Evolutionary conservation across 495 filamentous ascomycete species (phyloP).

Genomic region (Aspergillus avenaceus): DNA sequence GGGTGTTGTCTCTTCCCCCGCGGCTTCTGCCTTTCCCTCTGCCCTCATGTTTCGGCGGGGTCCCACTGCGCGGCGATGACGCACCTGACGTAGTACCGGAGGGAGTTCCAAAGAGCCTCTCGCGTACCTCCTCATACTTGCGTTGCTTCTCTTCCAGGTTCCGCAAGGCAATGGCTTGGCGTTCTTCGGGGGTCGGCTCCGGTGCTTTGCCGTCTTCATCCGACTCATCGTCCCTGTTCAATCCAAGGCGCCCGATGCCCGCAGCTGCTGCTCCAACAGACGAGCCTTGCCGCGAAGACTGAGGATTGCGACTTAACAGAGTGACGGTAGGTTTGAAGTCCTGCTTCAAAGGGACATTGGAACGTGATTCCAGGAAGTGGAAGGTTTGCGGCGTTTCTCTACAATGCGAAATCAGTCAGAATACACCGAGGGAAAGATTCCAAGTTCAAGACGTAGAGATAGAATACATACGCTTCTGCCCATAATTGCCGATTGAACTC

Average conservation of each 20-base stretch:
- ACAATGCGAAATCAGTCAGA: constrained; percentile 10
- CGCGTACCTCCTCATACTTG: constrained; percentile 79
- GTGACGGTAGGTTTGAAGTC: constrained; percentile 83
- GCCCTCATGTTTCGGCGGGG: constrained; percentile 53
- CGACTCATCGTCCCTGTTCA: constrained; percentile 60
- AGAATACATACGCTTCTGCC: constrained; percentile 71
- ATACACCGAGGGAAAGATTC: not conserved
- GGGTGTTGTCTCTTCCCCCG: constrained; percentile 30
- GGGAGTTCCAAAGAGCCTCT: constrained; percentile 72
- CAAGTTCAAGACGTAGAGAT: not conserved
- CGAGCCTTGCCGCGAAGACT: constrained; percentile 33
- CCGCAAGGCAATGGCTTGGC: constrained; percentile 63
- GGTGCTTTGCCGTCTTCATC: constrained; percentile 59
- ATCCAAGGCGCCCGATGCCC: constrained; percentile 50
- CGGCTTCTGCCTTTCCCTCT: constrained; percentile 38
- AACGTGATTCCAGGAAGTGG: constrained; percentile 66
- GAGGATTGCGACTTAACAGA: constrained; percentile 77
- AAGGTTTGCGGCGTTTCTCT: constrained; percentile 61
- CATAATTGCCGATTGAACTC: constrained; percentile 81
- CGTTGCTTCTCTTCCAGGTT: constrained; percentile 85
- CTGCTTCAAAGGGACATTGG: constrained; percentile 65
- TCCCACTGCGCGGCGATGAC: constrained; percentile 57
- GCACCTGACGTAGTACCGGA: constrained; percentile 43
- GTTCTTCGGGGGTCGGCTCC: constrained; percentile 66
- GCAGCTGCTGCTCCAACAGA: constrained; percentile 48